These are phyloP conservation scores for Colletotrichum chrysophilum DNA, from an alignment of 2,329 filamentous ascomycete species.

Conservation along the genomic window DNA sequence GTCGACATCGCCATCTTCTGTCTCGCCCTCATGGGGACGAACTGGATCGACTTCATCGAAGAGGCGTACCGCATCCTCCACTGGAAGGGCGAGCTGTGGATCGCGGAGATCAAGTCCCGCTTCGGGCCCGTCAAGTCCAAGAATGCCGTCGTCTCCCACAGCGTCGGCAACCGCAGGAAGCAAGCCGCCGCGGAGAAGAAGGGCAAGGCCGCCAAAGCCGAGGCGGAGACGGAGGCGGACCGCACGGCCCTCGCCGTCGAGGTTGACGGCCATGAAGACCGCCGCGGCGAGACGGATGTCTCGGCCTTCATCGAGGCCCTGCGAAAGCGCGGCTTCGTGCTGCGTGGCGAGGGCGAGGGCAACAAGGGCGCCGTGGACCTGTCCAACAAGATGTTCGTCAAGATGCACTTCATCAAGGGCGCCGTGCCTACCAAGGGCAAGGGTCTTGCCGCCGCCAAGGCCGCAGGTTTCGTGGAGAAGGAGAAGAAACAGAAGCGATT, in stretches of 20 bases:
- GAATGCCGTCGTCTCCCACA: conserved; percentile 63
- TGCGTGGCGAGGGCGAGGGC: conserved; percentile 64
- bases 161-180: conserved; percentile 73
- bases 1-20: conserved; percentile 94
- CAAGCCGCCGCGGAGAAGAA: conserved; percentile 45
- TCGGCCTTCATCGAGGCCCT: conserved; percentile 86
- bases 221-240: conserved; percentile 44
- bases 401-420: conserved; percentile 93
- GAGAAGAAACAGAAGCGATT: conserved; percentile 60
- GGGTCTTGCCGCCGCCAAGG: conserved; percentile 65
- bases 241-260: conserved; percentile 68
- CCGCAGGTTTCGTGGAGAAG: conserved; percentile 50
- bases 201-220: conserved; percentile 44
- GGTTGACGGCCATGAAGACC: conserved; percentile 71
- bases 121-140: conserved; percentile 62
- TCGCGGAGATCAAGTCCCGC: conserved; percentile 94
- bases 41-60: conserved; percentile 96
- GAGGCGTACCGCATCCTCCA: conserved; percentile 91
- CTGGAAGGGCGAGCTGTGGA: conserved; percentile 95
- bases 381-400: conserved; percentile 97
- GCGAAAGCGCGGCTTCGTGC: conserved; percentile 80
- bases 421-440: conserved; percentile 78
- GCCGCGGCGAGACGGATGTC: conserved; percentile 80
- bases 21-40: conserved; percentile 97
- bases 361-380: conserved; percentile 70